Evolutionary conservation across 202 grass and related monocot genomes (phyloP).

Genomic region (Digitaria exilis): DNA sequence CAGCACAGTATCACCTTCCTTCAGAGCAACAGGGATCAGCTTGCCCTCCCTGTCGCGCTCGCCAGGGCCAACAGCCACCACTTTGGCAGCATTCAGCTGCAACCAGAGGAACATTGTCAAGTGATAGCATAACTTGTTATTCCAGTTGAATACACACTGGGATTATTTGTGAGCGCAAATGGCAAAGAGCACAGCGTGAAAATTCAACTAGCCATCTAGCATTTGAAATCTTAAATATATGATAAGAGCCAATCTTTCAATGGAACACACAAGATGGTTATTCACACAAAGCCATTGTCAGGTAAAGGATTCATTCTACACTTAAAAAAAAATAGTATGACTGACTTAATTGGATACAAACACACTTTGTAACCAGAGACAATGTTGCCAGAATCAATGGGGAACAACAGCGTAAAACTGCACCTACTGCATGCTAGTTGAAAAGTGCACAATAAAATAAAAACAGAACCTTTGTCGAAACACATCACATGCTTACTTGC

Average conservation of each 20-base stretch:
- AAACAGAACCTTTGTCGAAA: background rate
- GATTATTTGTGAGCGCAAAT: background rate
- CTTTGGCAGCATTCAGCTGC: constrained; percentile 83
- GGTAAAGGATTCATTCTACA: background rate
- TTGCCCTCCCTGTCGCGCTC: constrained; percentile 67
- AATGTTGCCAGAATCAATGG: background rate
- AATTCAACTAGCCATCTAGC: too few species aligned
- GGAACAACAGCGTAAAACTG: background rate
- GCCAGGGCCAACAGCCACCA: constrained; percentile 74
- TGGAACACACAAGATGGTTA: background rate
- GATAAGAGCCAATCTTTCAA: background rate
- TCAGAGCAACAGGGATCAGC: constrained; percentile 70
- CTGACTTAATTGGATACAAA: background rate
- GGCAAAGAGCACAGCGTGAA: background rate
- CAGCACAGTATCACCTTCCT: constrained; percentile 82
- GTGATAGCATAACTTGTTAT: background rate
- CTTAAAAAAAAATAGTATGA: background rate
- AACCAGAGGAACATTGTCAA: constrained; percentile 25
- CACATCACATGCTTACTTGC: too few species aligned
- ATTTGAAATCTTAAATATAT: accelerated
- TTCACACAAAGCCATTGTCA: background rate
- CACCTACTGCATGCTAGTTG: background rate
- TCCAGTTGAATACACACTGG: background rate
- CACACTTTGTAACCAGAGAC: background rate
- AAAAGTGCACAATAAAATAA: background rate